A percentile compares a stretch with the other conserved stretches of the same genome.
These are phyloP conservation scores for Aeschynomene evenia DNA, from an alignment of 306 rosid genomes.

Conservation along the genomic window DNA sequence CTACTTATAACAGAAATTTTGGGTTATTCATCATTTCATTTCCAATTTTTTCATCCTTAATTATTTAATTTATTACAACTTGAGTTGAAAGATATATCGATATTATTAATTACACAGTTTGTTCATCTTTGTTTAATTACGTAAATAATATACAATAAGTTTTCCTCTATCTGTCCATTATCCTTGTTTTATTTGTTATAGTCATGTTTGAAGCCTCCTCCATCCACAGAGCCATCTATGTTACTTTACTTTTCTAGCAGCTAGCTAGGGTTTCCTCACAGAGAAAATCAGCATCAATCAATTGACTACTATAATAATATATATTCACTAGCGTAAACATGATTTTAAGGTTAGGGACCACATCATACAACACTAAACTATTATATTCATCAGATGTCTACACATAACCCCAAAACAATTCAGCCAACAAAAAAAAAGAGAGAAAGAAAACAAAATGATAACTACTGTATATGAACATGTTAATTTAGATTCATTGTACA, in stretches of 20 bases:
- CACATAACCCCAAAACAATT: conserved; percentile 14
- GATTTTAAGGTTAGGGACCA: background rate
- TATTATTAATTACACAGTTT: background rate
- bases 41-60: background rate
- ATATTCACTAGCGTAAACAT: too few species aligned
- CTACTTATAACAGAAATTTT: too few species aligned
- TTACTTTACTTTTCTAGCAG: too few species aligned
- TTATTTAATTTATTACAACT: background rate
- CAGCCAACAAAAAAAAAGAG: background rate
- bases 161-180: background rate
- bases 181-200: background rate
- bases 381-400: conserved; percentile 11
- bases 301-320: background rate
- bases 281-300: conserved; percentile 4
- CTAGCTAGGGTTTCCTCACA: conserved; percentile 27
- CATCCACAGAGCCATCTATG: conserved; percentile 14
- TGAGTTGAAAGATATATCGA: conserved; percentile 12
- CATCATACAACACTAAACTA: background rate
- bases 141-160: too few species aligned
- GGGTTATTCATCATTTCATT: too few species aligned
- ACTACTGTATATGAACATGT: background rate
- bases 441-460: background rate
- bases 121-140: background rate
- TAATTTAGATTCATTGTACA: conserved; percentile 42
- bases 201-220: background rate